A percentile compares a stretch with the other conserved stretches of the same genome.
Evolutionary conservation across 2,329 filamentous ascomycete genomes (phyloP).

Genomic region (Calycina marina): DNA sequence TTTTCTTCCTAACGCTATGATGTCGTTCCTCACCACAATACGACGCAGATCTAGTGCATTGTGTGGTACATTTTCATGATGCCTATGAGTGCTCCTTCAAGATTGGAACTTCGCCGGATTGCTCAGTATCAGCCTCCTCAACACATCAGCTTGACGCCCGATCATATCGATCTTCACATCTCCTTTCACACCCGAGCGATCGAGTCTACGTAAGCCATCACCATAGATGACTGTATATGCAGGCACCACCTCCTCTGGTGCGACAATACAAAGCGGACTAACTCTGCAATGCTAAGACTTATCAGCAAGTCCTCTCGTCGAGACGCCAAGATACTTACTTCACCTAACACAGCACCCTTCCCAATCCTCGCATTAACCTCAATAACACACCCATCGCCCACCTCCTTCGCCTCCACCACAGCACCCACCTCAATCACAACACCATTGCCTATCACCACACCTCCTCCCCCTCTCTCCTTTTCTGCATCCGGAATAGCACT

Average conservation of each 20-base stretch:
- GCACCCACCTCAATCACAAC: constrained; percentile 46
- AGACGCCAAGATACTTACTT: constrained; percentile 29
- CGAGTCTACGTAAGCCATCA: constrained; percentile 40
- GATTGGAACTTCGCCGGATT: constrained; percentile 28
- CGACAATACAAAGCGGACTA: constrained; percentile 45
- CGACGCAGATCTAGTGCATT: no score
- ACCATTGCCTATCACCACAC: constrained; percentile 42
- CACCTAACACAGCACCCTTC: constrained; percentile 45
- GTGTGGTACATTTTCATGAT: no score
- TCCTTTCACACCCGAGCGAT: constrained; percentile 45
- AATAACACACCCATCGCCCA: constrained; percentile 40
- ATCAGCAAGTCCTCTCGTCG: constrained; percentile 3
- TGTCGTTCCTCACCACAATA: no score
- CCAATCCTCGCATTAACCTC: constrained; percentile 47
- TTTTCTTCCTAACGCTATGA: no score
- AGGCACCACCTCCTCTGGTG: constrained; percentile 40
- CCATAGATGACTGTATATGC: constrained; percentile 60
- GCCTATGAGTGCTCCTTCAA: constrained; percentile 4
- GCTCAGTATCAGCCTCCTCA: constrained; percentile 52
- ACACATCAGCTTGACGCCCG: constrained; percentile 51
- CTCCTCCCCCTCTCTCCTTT: no score
- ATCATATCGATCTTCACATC: constrained; percentile 50
- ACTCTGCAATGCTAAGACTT: constrained; percentile 51
- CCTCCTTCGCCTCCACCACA: constrained; percentile 36
- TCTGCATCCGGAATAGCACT: constrained; percentile 17